A percentile compares a stretch with the other conserved stretches of the same genome.
These are phyloP conservation scores for Gossypium aridum DNA, from an alignment of 441 rosid genomes.

Conservation along the genomic window DNA sequence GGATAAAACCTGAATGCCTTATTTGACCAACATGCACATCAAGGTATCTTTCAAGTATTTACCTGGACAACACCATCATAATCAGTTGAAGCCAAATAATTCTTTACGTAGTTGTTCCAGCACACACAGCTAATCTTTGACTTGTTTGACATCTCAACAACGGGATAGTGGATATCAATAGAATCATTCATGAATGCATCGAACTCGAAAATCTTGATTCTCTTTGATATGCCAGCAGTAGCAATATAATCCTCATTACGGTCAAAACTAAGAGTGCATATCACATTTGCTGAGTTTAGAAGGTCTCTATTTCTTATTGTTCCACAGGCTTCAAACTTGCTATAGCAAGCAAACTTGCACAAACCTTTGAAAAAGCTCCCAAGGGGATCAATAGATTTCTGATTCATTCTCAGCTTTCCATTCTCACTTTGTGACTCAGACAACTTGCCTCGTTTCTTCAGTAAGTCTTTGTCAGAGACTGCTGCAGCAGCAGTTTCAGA, in stretches of 20 bases:
- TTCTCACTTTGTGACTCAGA: constrained; percentile 25
- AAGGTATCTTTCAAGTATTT: constrained; percentile 10
- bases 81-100: constrained; percentile 81
- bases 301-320: constrained; percentile 62
- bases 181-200: constrained; percentile 56
- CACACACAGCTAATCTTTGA: constrained; percentile 68
- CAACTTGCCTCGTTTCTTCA: constrained; percentile 30
- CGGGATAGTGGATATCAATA: constrained; percentile 65
- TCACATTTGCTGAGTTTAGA: constrained; percentile 58
- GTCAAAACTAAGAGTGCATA: constrained; percentile 71
- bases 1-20: not conserved
- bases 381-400: constrained; percentile 36
- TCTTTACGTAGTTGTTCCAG: constrained; percentile 82
- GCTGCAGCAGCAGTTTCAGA: constrained; percentile 25
- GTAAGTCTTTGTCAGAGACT: constrained; percentile 37
- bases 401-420: constrained; percentile 26
- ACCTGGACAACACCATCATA: constrained; percentile 81
- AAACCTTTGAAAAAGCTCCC: constrained; percentile 73
- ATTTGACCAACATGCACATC: not conserved
- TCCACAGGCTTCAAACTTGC: constrained; percentile 60
- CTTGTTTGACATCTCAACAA: constrained; percentile 70
- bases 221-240: constrained; percentile 80
- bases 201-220: constrained; percentile 72
- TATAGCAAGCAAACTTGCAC: constrained; percentile 66
- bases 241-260: constrained; percentile 80